Evolutionary conservation across 164 flowering plant species (phyloP).

Genomic region (Chimonanthus praecox): DNA sequence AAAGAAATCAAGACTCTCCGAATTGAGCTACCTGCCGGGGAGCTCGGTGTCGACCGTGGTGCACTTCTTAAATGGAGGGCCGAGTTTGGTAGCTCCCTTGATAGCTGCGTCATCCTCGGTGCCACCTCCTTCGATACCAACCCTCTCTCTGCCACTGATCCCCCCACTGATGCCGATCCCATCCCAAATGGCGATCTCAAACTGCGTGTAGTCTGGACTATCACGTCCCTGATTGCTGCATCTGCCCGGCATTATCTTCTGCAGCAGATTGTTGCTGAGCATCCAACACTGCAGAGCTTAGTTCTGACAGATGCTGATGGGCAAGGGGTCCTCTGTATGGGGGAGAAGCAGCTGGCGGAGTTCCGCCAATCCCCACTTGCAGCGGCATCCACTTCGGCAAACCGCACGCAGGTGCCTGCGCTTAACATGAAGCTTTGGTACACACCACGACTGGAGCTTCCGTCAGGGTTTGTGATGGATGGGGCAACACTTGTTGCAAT

Average conservation of each 20-base stretch:
- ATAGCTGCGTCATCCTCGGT: constrained; percentile 35
- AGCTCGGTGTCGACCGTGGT: constrained; percentile 19
- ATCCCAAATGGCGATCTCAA: constrained; percentile 8
- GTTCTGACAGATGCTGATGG: neutral
- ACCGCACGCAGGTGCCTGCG: constrained; percentile 20
- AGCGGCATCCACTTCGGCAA: constrained; percentile 14
- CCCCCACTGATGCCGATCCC: neutral
- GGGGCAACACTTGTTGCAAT: constrained; percentile 22
- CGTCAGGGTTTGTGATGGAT: constrained; percentile 9
- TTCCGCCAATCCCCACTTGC: constrained; percentile 14
- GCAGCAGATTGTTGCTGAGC: neutral
- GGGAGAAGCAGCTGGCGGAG: constrained; percentile 24
- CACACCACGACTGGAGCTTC: constrained; percentile 17
- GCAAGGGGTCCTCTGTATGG: constrained; percentile 18
- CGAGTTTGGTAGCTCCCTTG: constrained; percentile 39
- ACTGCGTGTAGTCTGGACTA: constrained; percentile 3
- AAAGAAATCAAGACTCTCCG: constrained; percentile 28
- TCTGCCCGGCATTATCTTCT: neutral
- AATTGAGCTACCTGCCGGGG: constrained; percentile 48
- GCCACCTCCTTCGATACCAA: constrained; percentile 14
- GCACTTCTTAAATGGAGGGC: constrained; percentile 52
- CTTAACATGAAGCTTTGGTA: constrained; percentile 18
- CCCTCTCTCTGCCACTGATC: neutral
- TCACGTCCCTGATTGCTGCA: neutral
- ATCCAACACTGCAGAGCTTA: neutral